Percentiles rank a stretch among this genome's conserved stretches.
Evolutionary conservation across 768 basidiomycete genomes (phyloP).

Genomic region (Lepiota venenata): DNA sequence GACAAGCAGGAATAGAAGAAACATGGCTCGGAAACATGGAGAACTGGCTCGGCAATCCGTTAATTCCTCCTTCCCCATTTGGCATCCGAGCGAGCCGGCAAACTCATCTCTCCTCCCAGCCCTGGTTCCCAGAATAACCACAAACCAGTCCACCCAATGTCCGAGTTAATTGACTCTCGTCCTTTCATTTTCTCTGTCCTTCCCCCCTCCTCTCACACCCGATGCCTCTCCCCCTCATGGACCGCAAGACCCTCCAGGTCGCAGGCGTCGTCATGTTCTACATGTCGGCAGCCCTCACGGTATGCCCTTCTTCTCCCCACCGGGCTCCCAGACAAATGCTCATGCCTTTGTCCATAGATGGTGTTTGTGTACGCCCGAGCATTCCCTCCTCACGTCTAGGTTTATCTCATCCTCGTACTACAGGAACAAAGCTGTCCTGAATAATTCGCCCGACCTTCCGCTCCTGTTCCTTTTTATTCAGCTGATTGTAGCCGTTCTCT

Average conservation of each 20-base stretch:
- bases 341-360: conserved; percentile 32
- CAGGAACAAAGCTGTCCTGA: conserved; percentile 78
- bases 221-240: conserved; percentile 28
- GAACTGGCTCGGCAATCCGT: conserved; percentile 2
- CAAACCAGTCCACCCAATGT: conserved; percentile 5
- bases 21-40: not conserved
- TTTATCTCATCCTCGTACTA: conserved; percentile 4
- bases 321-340: not conserved
- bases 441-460: conserved; percentile 60
- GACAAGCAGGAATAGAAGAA: not conserved
- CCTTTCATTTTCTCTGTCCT: not conserved
- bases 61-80: conserved; percentile 5
- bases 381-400: not conserved
- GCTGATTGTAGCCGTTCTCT: conserved; percentile 62
- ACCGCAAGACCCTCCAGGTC: conserved; percentile 45
- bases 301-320: conserved; percentile 33
- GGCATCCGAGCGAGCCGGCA: conserved; percentile 2
- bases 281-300: conserved; percentile 72
- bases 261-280: conserved; percentile 76
- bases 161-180: not conserved
- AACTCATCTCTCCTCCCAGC: not conserved
- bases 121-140: conserved; percentile 1
- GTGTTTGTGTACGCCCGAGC: conserved; percentile 46
- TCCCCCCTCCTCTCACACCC: conserved; percentile 5
- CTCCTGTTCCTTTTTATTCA: conserved; percentile 67